Base-by-base conservation (phyloP, 2,329 filamentous ascomycete species). In the Pseudogymnoascus verrucosus region DNA sequence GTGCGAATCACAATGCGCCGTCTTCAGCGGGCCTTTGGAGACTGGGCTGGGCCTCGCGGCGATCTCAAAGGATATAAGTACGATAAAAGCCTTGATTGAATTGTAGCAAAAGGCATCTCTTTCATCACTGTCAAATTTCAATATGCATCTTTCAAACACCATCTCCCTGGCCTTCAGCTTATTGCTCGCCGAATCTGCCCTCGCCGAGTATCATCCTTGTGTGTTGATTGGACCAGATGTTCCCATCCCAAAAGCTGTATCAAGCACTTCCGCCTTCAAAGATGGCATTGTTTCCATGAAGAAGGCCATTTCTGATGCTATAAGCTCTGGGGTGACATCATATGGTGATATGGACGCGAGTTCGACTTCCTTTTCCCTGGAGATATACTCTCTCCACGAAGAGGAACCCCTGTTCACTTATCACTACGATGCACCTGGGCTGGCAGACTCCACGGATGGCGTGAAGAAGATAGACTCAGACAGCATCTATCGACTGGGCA, bases 401-500 rank as follows among this genome's bases (percentile, higher is more conserved):
- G 62, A 66, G 1, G 61, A 65, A n/a, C 69, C 74, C 1, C 61
- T 77, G 14, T 76, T 73, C 60, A 68, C 72, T 5, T 73, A 75
- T 23, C 73, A 74, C 21, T 73, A 76, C 62, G 75, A 74, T 5
- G 72, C 74, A n/a, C 71, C 72, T 8, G 67, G 66, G 6, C 67
- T 74, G 12, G 67, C 62, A 31, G 66, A 61, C 23, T 65, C 68
- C 23, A 69, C 72, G 3, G 68, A 71, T 7, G 75, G 76, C 0
- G 73, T 75, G 6, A 71, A 66, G 7, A 68, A 68, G 1, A 71
- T 80, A 3, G 72, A 76, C 34, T 72, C 72, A 6, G 70, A 80
- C 63, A 78, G 75, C 0, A 69, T 77, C 19, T 82, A 76, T 66
- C 71, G 74, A 2, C 68, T 78, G 3, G 76, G 72, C 12, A 81